Percentiles rank a stretch among this genome's conserved stretches.
These are phyloP conservation scores for Capronia coronata DNA, from an alignment of 2,329 filamentous ascomycete species.

Conservation along the genomic window DNA sequence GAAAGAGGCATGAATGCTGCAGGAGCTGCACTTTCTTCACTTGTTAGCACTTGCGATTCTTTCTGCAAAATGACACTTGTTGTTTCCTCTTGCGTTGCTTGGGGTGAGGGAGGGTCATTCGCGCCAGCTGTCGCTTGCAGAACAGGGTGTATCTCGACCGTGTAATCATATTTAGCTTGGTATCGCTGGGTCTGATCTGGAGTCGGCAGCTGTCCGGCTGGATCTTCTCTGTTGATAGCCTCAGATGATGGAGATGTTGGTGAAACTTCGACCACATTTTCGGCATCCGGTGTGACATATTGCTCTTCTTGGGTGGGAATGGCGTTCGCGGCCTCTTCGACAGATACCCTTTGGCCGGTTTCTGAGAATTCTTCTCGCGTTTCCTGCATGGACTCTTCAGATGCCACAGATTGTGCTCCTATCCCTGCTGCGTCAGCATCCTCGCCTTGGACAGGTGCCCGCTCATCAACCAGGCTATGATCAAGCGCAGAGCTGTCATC, in stretches of 20 bases:
- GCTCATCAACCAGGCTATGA: background rate
- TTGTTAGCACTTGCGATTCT: background rate
- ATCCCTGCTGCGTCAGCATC: background rate
- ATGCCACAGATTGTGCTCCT: background rate
- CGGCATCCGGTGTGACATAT: background rate
- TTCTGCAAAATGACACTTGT: background rate
- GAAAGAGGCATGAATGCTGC: background rate
- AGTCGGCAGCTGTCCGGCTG: constrained; percentile 13
- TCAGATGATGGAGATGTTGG: background rate
- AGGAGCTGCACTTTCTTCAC: constrained; percentile 2
- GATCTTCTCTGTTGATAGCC: background rate
- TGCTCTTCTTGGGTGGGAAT: background rate
- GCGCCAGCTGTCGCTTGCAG: background rate
- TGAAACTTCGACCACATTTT: background rate
- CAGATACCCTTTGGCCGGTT: too few relatives aligned
- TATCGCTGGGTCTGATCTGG: constrained; percentile 20
- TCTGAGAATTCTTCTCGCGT: background rate
- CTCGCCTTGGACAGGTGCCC: background rate
- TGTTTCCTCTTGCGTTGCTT: constrained; percentile 2
- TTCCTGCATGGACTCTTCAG: background rate
- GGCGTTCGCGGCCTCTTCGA: background rate
- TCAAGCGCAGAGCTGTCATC: background rate
- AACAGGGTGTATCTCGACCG: background rate
- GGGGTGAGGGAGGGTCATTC: background rate
- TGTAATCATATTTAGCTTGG: background rate